Conservation (phyloP, 2,329 filamentous ascomycete genomes). For the Tothia fuscella region DNA sequence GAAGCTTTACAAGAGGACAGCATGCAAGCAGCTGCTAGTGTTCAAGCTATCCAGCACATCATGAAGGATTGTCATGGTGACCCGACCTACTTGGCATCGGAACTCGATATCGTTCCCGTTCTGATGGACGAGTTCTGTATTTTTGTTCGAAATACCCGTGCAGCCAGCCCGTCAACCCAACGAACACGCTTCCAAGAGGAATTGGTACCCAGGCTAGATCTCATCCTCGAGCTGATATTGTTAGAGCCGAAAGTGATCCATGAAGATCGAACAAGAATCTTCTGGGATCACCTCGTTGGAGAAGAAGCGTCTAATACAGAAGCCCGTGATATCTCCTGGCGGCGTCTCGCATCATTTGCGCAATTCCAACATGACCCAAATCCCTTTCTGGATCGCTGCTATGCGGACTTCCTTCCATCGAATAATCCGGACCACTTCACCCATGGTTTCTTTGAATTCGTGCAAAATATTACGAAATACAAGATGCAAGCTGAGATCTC, state of each 20-base stretch:
- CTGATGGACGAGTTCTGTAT: slow-evolving; percentile 28
- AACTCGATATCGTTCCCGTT: slow-evolving; percentile 18
- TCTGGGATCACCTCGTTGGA: slow-evolving; percentile 68
- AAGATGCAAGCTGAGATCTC: not conserved
- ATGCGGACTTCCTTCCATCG: slow-evolving; percentile 43
- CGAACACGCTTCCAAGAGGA: not conserved
- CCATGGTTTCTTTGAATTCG: slow-evolving; percentile 49
- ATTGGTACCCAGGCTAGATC: slow-evolving; percentile 35
- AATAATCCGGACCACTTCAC: slow-evolving; percentile 35
- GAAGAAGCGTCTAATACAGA: slow-evolving; percentile 44
- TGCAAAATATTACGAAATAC: slow-evolving; percentile 29
- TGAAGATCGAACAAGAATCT: slow-evolving; percentile 44
- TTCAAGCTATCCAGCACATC: slow-evolving; percentile 7
- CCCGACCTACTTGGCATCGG: slow-evolving; percentile 18
- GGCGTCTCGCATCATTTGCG: slow-evolving; percentile 41
- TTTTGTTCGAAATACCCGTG: slow-evolving; percentile 16
- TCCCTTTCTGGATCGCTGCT: slow-evolving; percentile 34
- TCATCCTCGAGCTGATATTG: slow-evolving; percentile 46
- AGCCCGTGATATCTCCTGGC: slow-evolving; percentile 59
- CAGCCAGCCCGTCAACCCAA: not conserved
- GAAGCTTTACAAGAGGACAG: not conserved
- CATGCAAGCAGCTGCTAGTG: not conserved
- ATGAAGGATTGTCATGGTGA: slow-evolving; percentile 1
- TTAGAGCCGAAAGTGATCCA: slow-evolving; percentile 52
- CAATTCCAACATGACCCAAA: slow-evolving; percentile 23